Percentiles rank a stretch among this genome's conserved stretches.
Evolutionary conservation across 164 flowering plant genomes (phyloP).

Genomic region (Piper betle): DNA sequence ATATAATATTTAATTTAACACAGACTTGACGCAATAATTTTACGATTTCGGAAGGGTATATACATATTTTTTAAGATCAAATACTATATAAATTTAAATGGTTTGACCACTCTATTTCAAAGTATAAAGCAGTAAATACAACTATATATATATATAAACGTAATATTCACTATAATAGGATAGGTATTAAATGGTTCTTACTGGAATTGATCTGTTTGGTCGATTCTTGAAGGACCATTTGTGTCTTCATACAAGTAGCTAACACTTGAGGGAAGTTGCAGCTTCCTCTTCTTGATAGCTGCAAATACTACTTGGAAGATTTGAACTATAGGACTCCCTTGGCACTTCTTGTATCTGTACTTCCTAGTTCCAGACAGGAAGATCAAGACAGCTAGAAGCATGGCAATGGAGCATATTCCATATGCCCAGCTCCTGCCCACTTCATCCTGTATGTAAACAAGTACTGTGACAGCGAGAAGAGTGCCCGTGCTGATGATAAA

Average conservation of each 20-base stretch:
- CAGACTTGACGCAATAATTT: no score
- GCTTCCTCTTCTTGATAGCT: conserved; percentile 42
- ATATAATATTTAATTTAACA: no score
- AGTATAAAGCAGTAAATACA: no score
- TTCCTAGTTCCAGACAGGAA: conserved; percentile 50
- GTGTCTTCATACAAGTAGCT: conserved; percentile 35
- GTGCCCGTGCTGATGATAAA: conserved; percentile 68
- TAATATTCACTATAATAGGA: no score
- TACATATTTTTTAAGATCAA: no score
- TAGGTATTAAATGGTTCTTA: conserved; percentile 7
- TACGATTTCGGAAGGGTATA: no score
- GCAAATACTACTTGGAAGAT: conserved; percentile 52
- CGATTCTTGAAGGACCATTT: conserved; percentile 29
- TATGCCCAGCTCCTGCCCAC: conserved; percentile 74
- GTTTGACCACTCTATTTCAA: no score
- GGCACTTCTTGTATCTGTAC: conserved; percentile 56
- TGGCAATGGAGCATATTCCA: conserved; percentile 53
- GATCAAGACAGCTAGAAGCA: conserved; percentile 44
- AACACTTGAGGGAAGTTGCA: conserved; percentile 23
- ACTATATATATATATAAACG: no score
- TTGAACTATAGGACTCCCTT: conserved; percentile 65
- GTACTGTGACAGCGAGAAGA: conserved; percentile 64
- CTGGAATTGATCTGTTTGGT: conserved; percentile 55
- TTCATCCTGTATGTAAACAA: conserved; percentile 79
- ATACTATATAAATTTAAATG: no score